Evolutionary conservation across 805 yeast species (phyloP), one percentile per base, ranked within the genome.

Genomic region (Hanseniaspora jakobsenii): DNA sequence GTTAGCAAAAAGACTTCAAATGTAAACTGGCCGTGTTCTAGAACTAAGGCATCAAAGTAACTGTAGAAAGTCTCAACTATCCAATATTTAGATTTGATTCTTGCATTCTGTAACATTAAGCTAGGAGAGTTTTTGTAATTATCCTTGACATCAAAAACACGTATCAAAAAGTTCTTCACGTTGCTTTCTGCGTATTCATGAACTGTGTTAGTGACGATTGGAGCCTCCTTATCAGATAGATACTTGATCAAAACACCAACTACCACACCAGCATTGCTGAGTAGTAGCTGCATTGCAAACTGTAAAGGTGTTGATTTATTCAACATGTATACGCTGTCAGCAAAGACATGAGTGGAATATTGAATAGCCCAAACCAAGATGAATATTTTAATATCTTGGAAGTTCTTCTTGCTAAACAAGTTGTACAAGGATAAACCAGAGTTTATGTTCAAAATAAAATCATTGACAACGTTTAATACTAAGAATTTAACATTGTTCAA

Each of bases 351-450:
- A 16, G 39, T 28, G 12, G 38, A 17, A 16, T 42, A 35, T 8
- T 42, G 46, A 16, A 42, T 29, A 6, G 46, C 22, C 46, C 46
- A 42, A 17, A 35, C 32, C 6, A 36, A 13, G 12, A 42, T 21
- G 32, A 42, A 42, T 8, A 35, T 35, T 13, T 42, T 42, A 10
- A 21, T 29, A 4, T 32, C 27, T 12, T 23, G 8, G 4, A 42
- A 21, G 5, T 23, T 23, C 29, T 42, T 26, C 23, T 42, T 42
- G 12, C n/a, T 39, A 42, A 42, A 42, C 4, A 42, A 22, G 24
- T 14, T 42, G 36, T 42, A 42, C 16, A 42, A 16, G 12, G 46
- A 42, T 23, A 42, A 35, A 29, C 46, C 46, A 17, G 46, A 35
- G 17, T 35, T 42, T 13, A 42, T 42, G 30, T 42, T 42, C 17